Evolutionary conservation across 495 filamentous ascomycete species (phyloP), one percentile per base, ranked within the genome.

Genomic region (Elasticomyces elasticus): DNA sequence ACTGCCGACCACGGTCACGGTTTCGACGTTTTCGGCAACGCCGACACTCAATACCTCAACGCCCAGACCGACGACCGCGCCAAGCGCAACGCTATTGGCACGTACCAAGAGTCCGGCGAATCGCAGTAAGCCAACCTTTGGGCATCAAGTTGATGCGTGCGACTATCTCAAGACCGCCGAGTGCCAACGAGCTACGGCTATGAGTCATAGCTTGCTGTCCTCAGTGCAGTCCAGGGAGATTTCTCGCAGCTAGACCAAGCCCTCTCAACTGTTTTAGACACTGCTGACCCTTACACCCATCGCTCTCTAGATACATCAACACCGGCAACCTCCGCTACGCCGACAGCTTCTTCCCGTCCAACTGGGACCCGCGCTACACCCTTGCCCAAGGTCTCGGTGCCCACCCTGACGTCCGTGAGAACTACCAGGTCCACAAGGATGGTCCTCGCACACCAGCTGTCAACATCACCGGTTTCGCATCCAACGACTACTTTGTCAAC

Each of bases 1-100:
- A 85, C 83, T 10, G 83, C 84, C 5, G 84, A 88, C 65, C 84
- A 88, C 69, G 84, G 84, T 31, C 84, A 87, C 70, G 84, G 84
- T 49, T 87, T 87, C 59, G 82, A 83, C 56, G 78, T 80, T 49
- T 77, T 74, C 49, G 76, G 76, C 50, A 70, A 68, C 27, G 75
- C 75, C 13, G 77, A 79, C 54, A 79, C 76, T 2, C 54, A 74
- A 62, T 87, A 86, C 69, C 67, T 85, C 9, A 67, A 74, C 11
- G 76, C 72, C 2, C 78, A 84, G 60, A 59, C 67, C 1, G 74
- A 74, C 20, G 76, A 83, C 62, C 79, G 84, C 45, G 61, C 70
- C 52, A 86, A 86, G 74, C 79, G 84, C 58, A 66, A 74, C 27
- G 83, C 84, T 30, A 71, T 88, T 52, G 84, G 84, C 35, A 74